These are phyloP conservation scores for Nyctanthes arbortristis DNA, from an alignment of 257 asterid genomes.

Conservation along the genomic window DNA sequence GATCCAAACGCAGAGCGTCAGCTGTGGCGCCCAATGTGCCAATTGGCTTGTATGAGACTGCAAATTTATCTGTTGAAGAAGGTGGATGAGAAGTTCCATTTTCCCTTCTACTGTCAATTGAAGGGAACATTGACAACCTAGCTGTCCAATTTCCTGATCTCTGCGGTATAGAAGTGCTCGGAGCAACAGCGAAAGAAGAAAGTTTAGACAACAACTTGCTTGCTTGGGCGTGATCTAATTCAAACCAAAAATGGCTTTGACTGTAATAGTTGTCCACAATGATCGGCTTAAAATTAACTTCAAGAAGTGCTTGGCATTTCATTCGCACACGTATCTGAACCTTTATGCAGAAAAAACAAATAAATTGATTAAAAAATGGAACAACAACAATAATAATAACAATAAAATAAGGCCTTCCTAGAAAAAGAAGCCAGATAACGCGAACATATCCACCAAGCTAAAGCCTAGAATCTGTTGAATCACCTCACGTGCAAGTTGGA, in stretches of 20 bases:
- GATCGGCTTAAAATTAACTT: conserved; percentile 65
- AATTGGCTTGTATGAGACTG: conserved; percentile 31
- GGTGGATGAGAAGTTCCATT: conserved; percentile 35
- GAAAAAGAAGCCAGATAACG: conserved; percentile 11
- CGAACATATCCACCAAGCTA: neutral
- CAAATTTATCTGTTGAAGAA: conserved; percentile 26
- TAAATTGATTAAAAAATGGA: neutral
- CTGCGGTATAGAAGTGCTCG: conserved; percentile 36
- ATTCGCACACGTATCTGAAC: conserved; percentile 66
- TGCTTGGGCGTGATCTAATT: conserved; percentile 83
- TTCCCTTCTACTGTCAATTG: conserved; percentile 35
- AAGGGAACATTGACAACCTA: conserved; percentile 20
- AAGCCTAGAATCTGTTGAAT: neutral
- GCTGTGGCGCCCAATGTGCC: conserved; percentile 35
- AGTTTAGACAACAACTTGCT: conserved; percentile 57
- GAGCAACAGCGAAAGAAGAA: conserved; percentile 44
- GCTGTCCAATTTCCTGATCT: conserved; percentile 27
- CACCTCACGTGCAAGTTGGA: neutral
- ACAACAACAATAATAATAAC: too few species aligned
- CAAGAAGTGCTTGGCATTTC: conserved; percentile 57
- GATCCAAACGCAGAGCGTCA: conserved; percentile 29
- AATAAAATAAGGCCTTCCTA: conserved; percentile 8
- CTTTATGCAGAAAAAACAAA: conserved; percentile 38
- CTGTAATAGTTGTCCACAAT: conserved; percentile 69
- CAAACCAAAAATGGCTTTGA: conserved; percentile 68